phyloP scores from a whole-genome alignment of 2,329 filamentous ascomycete genomes.

The Colletotrichum liriopes region DNA sequence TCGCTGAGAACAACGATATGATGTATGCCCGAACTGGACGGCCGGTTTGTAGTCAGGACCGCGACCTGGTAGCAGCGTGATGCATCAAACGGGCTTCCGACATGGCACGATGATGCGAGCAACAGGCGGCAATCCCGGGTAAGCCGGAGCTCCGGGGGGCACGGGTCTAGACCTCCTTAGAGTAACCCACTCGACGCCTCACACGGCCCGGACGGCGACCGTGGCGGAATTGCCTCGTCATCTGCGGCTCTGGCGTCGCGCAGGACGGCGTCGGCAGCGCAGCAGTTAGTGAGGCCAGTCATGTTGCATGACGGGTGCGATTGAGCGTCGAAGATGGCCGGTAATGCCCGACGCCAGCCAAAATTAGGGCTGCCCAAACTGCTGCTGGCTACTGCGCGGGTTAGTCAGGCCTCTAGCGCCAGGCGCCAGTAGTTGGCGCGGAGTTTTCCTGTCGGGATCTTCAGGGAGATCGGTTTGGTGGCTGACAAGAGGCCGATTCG shows the following conservation, averaged over 20 bases:
- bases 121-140: background rate
- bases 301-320: background rate
- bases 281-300: background rate
- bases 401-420: conserved; percentile 32
- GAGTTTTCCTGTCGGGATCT: conserved; percentile 5
- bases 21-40: background rate
- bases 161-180: conserved; percentile 13
- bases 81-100: conserved; percentile 16
- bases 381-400: background rate
- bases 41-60: background rate
- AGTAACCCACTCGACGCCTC: conserved; percentile 2
- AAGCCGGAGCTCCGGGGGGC: conserved; percentile 26
- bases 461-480: conserved; percentile 14
- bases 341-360: conserved; percentile 23
- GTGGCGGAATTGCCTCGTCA: conserved; percentile 12
- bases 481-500: conserved; percentile 28
- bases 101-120: background rate
- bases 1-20: background rate
- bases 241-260: conserved; percentile 19
- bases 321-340: background rate
- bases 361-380: conserved; percentile 11
- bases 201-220: conserved; percentile 30
- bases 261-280: background rate
- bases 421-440: conserved; percentile 13
- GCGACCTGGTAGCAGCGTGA: background rate